Conservation (phyloP, 441 rosid genomes). For the Euphorbia celastroides region DNA sequence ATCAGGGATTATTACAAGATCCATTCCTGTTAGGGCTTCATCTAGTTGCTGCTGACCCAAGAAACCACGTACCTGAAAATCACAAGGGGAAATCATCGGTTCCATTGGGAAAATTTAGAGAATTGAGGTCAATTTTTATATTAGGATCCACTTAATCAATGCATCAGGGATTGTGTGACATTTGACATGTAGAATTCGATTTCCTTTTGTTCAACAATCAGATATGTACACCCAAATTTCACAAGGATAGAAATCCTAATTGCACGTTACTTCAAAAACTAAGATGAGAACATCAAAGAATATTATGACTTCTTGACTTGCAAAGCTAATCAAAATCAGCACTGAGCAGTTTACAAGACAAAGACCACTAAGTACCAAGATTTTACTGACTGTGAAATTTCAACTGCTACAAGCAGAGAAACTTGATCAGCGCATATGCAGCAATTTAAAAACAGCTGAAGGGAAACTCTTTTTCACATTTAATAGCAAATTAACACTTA, state of each 20-base stretch:
- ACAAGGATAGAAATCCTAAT: neutral
- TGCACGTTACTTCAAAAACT: neutral
- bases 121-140: neutral
- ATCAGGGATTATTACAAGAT: constrained; percentile 86
- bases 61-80: constrained; percentile 71
- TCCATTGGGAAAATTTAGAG: neutral
- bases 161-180: neutral
- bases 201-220: neutral
- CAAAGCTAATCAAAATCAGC: neutral
- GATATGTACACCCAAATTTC: neutral
- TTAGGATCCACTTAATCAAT: neutral
- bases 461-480: neutral
- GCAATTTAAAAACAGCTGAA: neutral
- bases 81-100: neutral
- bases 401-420: neutral
- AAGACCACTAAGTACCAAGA: neutral
- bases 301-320: neutral
- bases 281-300: neutral
- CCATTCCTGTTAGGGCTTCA: constrained; percentile 75
- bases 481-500: neutral
- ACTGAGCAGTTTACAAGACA: neutral
- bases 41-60: constrained; percentile 70
- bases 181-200: no score
- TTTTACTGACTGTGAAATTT: neutral
- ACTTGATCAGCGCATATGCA: neutral